Conservation (phyloP, 805 yeast species). For the Scheffersomyces lignosus region DNA sequence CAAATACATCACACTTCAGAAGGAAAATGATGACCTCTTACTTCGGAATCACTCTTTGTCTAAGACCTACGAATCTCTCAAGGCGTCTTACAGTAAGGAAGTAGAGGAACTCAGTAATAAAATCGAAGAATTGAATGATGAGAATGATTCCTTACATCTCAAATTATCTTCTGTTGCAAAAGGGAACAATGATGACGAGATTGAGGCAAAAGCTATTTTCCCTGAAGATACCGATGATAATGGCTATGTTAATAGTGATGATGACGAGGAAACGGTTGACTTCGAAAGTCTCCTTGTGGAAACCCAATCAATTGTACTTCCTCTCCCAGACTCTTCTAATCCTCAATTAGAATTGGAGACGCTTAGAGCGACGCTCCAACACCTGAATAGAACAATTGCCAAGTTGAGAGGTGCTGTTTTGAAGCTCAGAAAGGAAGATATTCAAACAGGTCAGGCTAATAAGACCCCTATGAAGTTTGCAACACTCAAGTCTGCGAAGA, state of each 20-base stretch:
- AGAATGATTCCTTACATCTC: slow-evolving; percentile 58
- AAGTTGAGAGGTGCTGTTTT: slow-evolving; percentile 53
- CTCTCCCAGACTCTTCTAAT: slow-evolving; percentile 37
- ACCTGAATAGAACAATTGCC: slow-evolving; percentile 63
- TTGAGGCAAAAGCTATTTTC: neutral
- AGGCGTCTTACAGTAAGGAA: slow-evolving; percentile 39
- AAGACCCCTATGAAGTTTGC: slow-evolving; percentile 13
- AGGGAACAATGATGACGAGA: neutral
- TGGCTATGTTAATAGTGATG: slow-evolving; percentile 29
- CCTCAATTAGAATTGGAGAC: slow-evolving; percentile 64
- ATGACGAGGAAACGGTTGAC: slow-evolving; percentile 33
- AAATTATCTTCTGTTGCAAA: slow-evolving; percentile 20
- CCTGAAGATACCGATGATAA: neutral
- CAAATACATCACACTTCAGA: slow-evolving; percentile 30
- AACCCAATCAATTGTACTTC: slow-evolving; percentile 21
- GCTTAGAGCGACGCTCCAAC: slow-evolving; percentile 59
- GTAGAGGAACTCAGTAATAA: slow-evolving; percentile 49
- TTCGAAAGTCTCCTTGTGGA: slow-evolving; percentile 34
- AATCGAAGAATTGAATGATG: slow-evolving; percentile 64
- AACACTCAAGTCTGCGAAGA: slow-evolving; percentile 10
- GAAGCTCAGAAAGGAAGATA: slow-evolving; percentile 44
- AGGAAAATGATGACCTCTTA: slow-evolving; percentile 50
- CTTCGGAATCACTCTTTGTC: slow-evolving; percentile 40
- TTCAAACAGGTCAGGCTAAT: slow-evolving; percentile 13
- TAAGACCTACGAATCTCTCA: slow-evolving; percentile 37